A percentile compares a stretch with the other conserved stretches of the same genome.
These are phyloP conservation scores for Euphorbia schlechtendalii DNA, from an alignment of 441 rosid species.

Conservation along the genomic window DNA sequence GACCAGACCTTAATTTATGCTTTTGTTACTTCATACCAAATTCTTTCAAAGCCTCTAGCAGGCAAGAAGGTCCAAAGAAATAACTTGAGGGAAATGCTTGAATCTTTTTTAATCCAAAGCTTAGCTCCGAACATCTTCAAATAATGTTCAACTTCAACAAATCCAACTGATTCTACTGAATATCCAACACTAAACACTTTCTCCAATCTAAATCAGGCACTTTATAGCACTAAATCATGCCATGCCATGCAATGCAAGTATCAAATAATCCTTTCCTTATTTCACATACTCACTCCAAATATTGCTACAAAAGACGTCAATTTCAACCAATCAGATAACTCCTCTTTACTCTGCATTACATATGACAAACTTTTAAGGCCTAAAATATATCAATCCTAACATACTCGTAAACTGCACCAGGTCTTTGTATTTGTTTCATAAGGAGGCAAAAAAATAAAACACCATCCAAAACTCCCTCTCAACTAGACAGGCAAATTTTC, in stretches of 20 bases:
- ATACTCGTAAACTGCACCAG: slow-evolving; percentile 4
- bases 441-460: background rate
- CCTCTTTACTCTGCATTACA: background rate
- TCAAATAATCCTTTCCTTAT: background rate
- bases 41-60: background rate
- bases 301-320: slow-evolving; percentile 4
- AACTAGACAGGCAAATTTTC: slow-evolving; percentile 7
- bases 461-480: slow-evolving; percentile 15
- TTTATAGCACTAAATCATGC: too few relatives aligned
- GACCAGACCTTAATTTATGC: background rate
- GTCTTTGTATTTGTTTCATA: slow-evolving; percentile 9
- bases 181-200: slow-evolving; percentile 3
- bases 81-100: background rate
- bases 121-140: background rate
- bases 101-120: slow-evolving; percentile 1
- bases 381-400: background rate
- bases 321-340: background rate
- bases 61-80: slow-evolving; percentile 3
- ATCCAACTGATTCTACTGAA: slow-evolving; percentile 8
- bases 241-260: background rate
- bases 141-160: slow-evolving; percentile 13
- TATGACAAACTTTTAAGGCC: slow-evolving; percentile 1
- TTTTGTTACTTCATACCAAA: background rate
- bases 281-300: too few relatives aligned
- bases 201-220: background rate